Conservation (phyloP, 2,329 filamentous ascomycete species). For the Malbranchea zuffiana region DNA sequence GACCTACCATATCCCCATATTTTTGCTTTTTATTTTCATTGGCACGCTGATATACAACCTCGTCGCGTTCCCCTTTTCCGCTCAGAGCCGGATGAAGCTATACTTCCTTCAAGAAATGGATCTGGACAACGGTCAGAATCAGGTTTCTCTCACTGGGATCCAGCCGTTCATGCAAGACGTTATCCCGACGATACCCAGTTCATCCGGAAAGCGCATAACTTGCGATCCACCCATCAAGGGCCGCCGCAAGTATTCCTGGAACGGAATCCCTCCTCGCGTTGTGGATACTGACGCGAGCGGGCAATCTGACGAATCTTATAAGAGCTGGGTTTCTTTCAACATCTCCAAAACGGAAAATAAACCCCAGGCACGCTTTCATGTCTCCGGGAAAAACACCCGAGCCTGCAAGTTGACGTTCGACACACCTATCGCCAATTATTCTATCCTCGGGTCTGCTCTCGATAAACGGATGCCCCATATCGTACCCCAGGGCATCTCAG, state of each 20-base stretch:
- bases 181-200: constrained; percentile 58
- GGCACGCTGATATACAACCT: constrained; percentile 79
- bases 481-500: constrained; percentile 51
- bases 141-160: constrained; percentile 58
- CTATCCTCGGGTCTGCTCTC: constrained; percentile 49
- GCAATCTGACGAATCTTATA: constrained; percentile 33
- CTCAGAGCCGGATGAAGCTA: constrained; percentile 67
- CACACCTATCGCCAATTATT: constrained; percentile 53
- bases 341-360: constrained; percentile 37
- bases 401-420: constrained; percentile 66
- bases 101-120: constrained; percentile 77
- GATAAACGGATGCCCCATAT: constrained; percentile 54
- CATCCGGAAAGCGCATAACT: constrained; percentile 48
- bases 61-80: constrained; percentile 76
- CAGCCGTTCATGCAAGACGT: constrained; percentile 56
- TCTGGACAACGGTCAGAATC: constrained; percentile 59
- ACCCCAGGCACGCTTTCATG: constrained; percentile 48
- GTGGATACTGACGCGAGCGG: constrained; percentile 36
- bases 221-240: constrained; percentile 39
- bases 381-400: constrained; percentile 65
- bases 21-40: constrained; percentile 61
- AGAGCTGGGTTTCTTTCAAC: constrained; percentile 58
- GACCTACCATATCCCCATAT: constrained; percentile 67
- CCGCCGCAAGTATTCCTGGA: constrained; percentile 56
- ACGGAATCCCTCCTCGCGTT: constrained; percentile 56